A percentile compares a stretch with the other conserved stretches of the same genome.
These are phyloP conservation scores for Aspergillus floridensis DNA, from an alignment of 2,329 filamentous ascomycete species.

Conservation along the genomic window DNA sequence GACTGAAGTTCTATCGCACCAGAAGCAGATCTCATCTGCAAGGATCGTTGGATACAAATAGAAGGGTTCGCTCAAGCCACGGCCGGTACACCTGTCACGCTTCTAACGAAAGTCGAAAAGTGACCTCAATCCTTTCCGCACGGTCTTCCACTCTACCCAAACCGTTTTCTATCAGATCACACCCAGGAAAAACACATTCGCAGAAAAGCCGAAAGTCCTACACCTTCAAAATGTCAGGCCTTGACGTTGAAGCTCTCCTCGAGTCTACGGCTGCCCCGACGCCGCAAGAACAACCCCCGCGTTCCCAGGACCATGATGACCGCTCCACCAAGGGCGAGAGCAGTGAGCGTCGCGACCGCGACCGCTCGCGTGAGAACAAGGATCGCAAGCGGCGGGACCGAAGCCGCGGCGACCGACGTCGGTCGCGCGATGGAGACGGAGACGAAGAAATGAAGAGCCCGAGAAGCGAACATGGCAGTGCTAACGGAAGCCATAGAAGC, in stretches of 20 bases:
- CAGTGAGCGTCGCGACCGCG: slow-evolving; percentile 56
- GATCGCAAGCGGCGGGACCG: slow-evolving; percentile 61
- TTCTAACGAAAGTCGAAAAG: slow-evolving; percentile 38
- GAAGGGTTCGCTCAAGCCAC: slow-evolving; percentile 37
- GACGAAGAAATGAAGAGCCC: slow-evolving; percentile 64
- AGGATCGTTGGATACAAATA: slow-evolving; percentile 18
- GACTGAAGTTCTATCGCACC: neutral
- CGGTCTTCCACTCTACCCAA: slow-evolving; percentile 21
- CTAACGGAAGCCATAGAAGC: slow-evolving; percentile 70
- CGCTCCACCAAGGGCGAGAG: slow-evolving; percentile 54
- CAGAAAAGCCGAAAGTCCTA: slow-evolving; percentile 22
- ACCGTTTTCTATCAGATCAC: slow-evolving; percentile 18
- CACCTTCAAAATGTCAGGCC: slow-evolving; percentile 58
- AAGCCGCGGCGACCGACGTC: slow-evolving; percentile 52
- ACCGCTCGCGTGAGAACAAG: slow-evolving; percentile 54
- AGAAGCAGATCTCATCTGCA: slow-evolving; percentile 7
- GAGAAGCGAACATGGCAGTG: slow-evolving; percentile 70
- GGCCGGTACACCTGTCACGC: slow-evolving; percentile 22
- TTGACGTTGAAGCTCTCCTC: slow-evolving; percentile 86
- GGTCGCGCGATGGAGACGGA: slow-evolving; percentile 53
- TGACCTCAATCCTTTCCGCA: slow-evolving; percentile 35
- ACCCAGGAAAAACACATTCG: slow-evolving; percentile 23
- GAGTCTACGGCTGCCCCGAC: slow-evolving; percentile 72
- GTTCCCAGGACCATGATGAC: slow-evolving; percentile 56
- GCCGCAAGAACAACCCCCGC: slow-evolving; percentile 32